Conservation (phyloP, 495 filamentous ascomycete species). For the Clohesyomyces aquaticus region DNA sequence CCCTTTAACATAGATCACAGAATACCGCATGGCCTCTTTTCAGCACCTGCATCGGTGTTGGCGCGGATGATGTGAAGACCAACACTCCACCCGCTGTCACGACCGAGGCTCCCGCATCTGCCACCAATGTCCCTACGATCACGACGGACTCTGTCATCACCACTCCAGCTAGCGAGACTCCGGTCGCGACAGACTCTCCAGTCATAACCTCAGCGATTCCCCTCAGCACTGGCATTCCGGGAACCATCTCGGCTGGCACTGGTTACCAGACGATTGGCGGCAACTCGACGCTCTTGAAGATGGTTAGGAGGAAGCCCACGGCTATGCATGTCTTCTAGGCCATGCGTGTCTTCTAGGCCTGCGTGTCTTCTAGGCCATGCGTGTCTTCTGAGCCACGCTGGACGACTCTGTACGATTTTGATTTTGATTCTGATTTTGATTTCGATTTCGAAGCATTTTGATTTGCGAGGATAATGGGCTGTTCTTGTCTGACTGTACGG, state of each 20-base stretch:
- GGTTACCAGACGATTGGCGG: not conserved
- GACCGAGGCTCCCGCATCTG: not conserved
- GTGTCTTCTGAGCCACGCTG: not conserved
- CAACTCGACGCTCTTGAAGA: not conserved
- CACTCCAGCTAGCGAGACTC: not conserved
- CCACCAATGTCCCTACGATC: not conserved
- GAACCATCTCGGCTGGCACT: not conserved
- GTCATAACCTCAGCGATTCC: not conserved
- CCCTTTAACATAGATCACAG: not conserved
- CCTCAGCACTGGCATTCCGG: not conserved
- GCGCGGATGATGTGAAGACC: slow-evolving; percentile 3
- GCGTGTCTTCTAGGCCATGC: not conserved
- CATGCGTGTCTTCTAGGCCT: not conserved
- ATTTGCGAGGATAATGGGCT: no score
- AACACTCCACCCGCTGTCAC: not conserved
- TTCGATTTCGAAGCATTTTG: no score
- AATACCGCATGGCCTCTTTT: slow-evolving; percentile 22
- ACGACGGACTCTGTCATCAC: not conserved
- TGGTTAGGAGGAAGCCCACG: not conserved
- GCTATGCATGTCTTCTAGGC: not conserved
- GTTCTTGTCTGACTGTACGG: no score
- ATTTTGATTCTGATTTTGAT: no score
- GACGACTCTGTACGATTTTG: no score
- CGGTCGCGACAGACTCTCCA: not conserved
- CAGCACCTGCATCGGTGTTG: slow-evolving; percentile 18